Evolutionary conservation across 768 basidiomycete genomes (phyloP), one percentile per base, ranked within the genome.

Genomic region (Pleurotus giganteus): DNA sequence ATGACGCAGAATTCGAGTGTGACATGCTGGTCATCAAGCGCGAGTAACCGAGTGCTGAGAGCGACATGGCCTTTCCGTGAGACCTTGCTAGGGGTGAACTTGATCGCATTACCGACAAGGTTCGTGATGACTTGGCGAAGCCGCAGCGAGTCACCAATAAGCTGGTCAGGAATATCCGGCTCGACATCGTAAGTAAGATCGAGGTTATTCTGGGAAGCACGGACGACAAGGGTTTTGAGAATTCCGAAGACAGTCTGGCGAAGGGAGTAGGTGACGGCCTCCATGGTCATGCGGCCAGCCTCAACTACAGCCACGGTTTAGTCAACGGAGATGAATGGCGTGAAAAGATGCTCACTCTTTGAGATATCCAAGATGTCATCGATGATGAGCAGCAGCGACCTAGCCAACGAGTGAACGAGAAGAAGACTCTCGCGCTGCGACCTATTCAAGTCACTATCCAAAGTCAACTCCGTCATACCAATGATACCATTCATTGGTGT

Each of bases 401-500:
- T 83, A 1, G 97, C 97, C 68, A 99, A 77, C 58, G 89, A 94
- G 67, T 98, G 95, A 6, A 99, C 97, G 31, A 98, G 85, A 63
- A 97, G 78, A 68, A 99, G 75, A 68, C 94, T 97, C 75, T 98
- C 97, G 57, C 96, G 77, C 70, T 98, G 97, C 34, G 91, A 90
- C 59, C 96, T 74, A 57, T 94, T 97, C 61, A 99, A 72, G 67
- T 99, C 97, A 41, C 90, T 94, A 65, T 99, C 97, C 19, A 99
- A 84, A 8, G 97, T 98, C 55, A 99, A 74, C 70, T 96, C 94
- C 23, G 96, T 99, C 94, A 99, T 94, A n/a, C 96, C 96, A 61
- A 99, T 98, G 69, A 99, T 99, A 65, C 97, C 96, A 66, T 98
- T 99, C 96, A 98, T 99, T 0, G 97, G 97, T 21, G 97, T 98